phyloP scores from a whole-genome alignment of 371 early-diverging fungal species.

The Syncephalastrum racemosum region DNA sequence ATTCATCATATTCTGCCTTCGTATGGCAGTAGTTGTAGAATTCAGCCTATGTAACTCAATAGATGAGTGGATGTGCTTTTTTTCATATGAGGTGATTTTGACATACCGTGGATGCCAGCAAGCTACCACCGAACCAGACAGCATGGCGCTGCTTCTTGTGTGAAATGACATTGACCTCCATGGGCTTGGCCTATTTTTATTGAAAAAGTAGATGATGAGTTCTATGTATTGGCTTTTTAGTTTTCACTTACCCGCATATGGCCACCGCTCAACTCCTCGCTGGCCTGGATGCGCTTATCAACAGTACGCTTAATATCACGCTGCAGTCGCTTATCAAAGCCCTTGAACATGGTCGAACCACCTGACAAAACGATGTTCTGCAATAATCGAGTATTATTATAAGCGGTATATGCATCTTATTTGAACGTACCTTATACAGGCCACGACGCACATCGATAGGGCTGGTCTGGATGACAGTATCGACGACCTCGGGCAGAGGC shows the following conservation, averaged over 20 bases:
- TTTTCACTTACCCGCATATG: slow-evolving; percentile 46
- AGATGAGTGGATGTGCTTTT: not conserved
- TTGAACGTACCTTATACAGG: slow-evolving; percentile 76
- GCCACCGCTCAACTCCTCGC: slow-evolving; percentile 74
- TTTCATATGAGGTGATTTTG: slow-evolving; percentile 20
- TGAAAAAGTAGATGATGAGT: no score
- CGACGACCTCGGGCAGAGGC: slow-evolving; percentile 94
- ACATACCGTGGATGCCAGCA: slow-evolving; percentile 85
- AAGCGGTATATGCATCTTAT: not conserved
- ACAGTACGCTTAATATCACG: slow-evolving; percentile 92
- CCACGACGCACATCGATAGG: slow-evolving; percentile 97
- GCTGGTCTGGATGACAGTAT: slow-evolving; percentile 92
- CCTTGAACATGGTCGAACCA: slow-evolving; percentile 98
- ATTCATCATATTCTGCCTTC: slow-evolving; percentile 98
- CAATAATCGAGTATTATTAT: not conserved
- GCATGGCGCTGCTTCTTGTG: slow-evolving; percentile 98
- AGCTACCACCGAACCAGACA: slow-evolving; percentile 97
- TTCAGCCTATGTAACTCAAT: slow-evolving; percentile 59
- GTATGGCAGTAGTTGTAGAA: slow-evolving; percentile 94
- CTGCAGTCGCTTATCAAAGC: slow-evolving; percentile 93
- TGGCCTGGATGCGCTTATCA: slow-evolving; percentile 75
- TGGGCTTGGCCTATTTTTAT: slow-evolving; percentile 63
- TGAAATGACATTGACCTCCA: slow-evolving; percentile 96
- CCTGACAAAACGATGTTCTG: slow-evolving; percentile 97
- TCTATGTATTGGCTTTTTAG: no score